A percentile compares a stretch with the other conserved stretches of the same genome.
Evolutionary conservation across 2,329 filamentous ascomycete genomes (phyloP).

Genomic region (Plenodomus biglobosus): DNA sequence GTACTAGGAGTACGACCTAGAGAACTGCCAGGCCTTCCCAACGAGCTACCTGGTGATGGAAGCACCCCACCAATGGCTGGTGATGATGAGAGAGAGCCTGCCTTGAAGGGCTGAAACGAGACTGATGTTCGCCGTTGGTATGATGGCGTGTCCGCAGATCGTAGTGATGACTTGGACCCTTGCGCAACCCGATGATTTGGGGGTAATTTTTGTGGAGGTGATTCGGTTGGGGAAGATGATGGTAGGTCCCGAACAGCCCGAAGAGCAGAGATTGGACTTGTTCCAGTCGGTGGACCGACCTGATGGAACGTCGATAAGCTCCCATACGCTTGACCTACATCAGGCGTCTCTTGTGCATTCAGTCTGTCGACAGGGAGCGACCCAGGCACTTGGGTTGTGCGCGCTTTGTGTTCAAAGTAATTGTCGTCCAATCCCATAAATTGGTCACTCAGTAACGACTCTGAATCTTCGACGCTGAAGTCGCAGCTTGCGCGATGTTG

Average conservation of each 20-base stretch:
- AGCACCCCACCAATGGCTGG: slow-evolving; percentile 60
- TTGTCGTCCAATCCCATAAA: slow-evolving; percentile 91
- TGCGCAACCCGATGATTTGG: slow-evolving; percentile 50
- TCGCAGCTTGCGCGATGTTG: slow-evolving; percentile 86
- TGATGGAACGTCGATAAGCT: slow-evolving; percentile 85
- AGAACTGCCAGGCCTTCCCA: slow-evolving; percentile 41
- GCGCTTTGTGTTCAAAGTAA: slow-evolving; percentile 74
- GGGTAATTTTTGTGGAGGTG: slow-evolving; percentile 54
- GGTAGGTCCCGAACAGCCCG: slow-evolving; percentile 64
- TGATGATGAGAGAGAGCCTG: slow-evolving; percentile 89
- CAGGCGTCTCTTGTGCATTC: slow-evolving; percentile 52
- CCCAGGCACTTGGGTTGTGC: slow-evolving; percentile 61
- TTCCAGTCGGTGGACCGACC: slow-evolving; percentile 72
- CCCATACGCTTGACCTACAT: slow-evolving; percentile 79
- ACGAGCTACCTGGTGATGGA: slow-evolving; percentile 56
- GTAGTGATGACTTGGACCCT: slow-evolving; percentile 53
- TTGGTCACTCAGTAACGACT: slow-evolving; percentile 85
- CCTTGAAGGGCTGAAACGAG: slow-evolving; percentile 95
- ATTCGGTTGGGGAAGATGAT: slow-evolving; percentile 54
- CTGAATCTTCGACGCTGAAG: slow-evolving; percentile 88
- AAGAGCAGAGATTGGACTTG: slow-evolving; percentile 83
- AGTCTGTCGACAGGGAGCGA: slow-evolving; percentile 70
- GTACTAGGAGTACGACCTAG: slow-evolving; percentile 29
- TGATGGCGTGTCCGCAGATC: slow-evolving; percentile 54
- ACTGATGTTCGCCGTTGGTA: slow-evolving; percentile 74